Evolutionary conservation across 441 rosid genomes (phyloP), one percentile per base, ranked within the genome.

Genomic region (Corymbia calophylla): DNA sequence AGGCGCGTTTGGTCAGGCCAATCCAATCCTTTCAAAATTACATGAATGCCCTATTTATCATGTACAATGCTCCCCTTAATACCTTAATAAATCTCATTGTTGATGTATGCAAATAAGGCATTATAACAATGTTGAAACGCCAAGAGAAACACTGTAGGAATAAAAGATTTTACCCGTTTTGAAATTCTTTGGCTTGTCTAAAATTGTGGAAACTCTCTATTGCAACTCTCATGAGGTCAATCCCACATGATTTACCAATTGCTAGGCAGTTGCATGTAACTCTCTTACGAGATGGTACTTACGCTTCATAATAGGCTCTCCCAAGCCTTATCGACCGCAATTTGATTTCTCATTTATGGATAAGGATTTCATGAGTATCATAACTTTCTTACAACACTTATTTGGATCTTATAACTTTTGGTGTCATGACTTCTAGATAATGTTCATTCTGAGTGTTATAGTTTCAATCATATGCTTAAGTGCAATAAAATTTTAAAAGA

Each of bases 381-480:
- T 60, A 12, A 27, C n/a, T 27, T 27, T 27, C 0, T 4, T 25
- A 5, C n/a, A 25, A 0, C 18, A 53, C 54, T 13, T 6, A 53
- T 14, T 58, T 58, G 64, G 10, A n/a, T 27, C 5, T 16, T 3
- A 27, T 27, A 27, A 27, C 0, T 60, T 5, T n/a, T 27, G 31
- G 13, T 66, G 39, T 8, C 6, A 31, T 17, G 32, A 8, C 39
- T 66, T 16, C 4, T 7, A 16, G 4, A 9, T 12, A 8, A 31
- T 4, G 4, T 17, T 66, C 0, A 8, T 6, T 8, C 12, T n/a
- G 0, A 66, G 3, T 31, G 23, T 31, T 8, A 66, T 31, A 2
- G 5, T 8, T 4, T 31, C 9, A 31, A 31, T 66, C 4, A 8
- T 29, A 29, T n/a, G 16, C 5, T n/a, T 29, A 32, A 64, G 32